Percentiles rank a stretch among this genome's conserved stretches.
Conservation (phyloP, 106 monocot species). For the Dendrobium officinale region DNA sequence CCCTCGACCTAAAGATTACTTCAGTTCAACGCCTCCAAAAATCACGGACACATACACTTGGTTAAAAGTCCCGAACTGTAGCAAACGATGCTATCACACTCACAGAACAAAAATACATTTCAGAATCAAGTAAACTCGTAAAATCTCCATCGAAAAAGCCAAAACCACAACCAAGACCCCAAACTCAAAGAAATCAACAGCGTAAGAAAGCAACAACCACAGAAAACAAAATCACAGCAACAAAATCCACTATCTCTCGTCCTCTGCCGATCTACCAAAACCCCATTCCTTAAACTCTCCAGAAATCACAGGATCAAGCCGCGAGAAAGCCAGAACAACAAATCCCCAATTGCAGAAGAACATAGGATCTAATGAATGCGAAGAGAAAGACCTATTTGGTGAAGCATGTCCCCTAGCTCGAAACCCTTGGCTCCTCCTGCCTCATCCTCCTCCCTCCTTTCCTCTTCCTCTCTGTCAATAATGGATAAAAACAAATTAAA, state of each 20-base stretch:
- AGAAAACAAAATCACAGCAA: neutral
- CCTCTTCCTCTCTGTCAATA: neutral
- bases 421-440: constrained; percentile 3
- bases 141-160: neutral
- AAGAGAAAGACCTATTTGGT: neutral
- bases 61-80: neutral
- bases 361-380: neutral
- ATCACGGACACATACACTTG: neutral
- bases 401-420: neutral
- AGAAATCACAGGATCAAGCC: neutral
- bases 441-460: neutral
- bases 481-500: neutral
- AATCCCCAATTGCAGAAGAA: neutral
- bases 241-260: neutral
- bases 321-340: neutral
- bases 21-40: neutral
- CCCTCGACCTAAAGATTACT: neutral
- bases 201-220: neutral
- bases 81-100: neutral
- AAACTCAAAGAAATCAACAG: neutral
- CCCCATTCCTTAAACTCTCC: neutral
- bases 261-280: constrained; percentile 1
- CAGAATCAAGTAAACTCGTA: neutral
- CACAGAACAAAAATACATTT: neutral
- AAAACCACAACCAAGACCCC: neutral